phyloP scores from a whole-genome alignment of 345 rosid genomes.

The Lagerstroemia speciosa region DNA sequence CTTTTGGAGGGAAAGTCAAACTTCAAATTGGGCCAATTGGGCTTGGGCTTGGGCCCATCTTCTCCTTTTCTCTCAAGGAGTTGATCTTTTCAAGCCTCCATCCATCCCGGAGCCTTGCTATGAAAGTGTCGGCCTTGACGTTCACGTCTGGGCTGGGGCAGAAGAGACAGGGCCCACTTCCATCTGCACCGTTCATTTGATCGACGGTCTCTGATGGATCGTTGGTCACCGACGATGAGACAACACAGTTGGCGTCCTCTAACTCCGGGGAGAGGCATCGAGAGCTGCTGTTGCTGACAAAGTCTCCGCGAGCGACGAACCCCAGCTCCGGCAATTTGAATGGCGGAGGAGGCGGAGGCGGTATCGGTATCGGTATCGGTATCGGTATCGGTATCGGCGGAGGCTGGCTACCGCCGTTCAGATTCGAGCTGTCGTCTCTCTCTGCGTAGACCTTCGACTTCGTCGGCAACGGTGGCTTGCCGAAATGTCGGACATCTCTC shows the following conservation, averaged over 20 bases:
- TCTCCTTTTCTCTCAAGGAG: conserved; percentile 43
- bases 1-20: neutral
- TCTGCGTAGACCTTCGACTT: conserved; percentile 20
- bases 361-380: conserved; percentile 14
- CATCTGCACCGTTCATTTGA: conserved; percentile 19
- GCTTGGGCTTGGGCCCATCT: conserved; percentile 17
- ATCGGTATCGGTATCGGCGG: conserved; percentile 20
- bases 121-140: conserved; percentile 66
- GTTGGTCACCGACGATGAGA: neutral
- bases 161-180: conserved; percentile 16
- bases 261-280: conserved; percentile 56
- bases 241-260: conserved; percentile 23
- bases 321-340: conserved; percentile 36
- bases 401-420: conserved; percentile 31
- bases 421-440: conserved; percentile 21
- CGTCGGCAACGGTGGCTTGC: conserved; percentile 62
- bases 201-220: conserved; percentile 13
- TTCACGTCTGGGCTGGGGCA: conserved; percentile 92
- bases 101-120: conserved; percentile 66
- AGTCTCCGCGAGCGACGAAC: conserved; percentile 40
- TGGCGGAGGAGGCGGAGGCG: conserved; percentile 68
- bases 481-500: conserved; percentile 9
- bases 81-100: conserved; percentile 78
- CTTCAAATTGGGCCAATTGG: neutral
- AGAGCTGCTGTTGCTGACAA: conserved; percentile 54